phyloP scores from a whole-genome alignment of 2,329 filamentous ascomycete species.

The Colletotrichum sp. region DNA sequence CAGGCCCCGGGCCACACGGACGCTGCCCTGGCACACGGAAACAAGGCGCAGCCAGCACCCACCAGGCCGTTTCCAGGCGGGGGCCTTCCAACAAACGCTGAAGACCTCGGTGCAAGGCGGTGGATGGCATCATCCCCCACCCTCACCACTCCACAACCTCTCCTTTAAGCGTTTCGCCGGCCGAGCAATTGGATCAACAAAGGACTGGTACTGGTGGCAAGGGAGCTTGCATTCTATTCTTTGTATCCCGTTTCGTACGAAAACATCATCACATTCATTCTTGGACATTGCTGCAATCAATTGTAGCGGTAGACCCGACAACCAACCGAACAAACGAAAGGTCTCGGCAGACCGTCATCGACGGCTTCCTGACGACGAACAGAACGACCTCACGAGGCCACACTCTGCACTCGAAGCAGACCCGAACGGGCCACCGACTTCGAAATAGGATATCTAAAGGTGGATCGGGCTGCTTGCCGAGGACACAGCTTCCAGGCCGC shows the following conservation, averaged over 20 bases:
- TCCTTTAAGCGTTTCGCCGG: background rate
- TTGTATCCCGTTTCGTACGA: background rate
- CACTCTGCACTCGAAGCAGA: background rate
- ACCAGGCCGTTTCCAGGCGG: background rate
- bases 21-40: background rate
- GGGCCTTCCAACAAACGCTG: background rate
- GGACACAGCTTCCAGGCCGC: background rate
- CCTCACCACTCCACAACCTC: background rate
- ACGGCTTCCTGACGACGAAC: background rate
- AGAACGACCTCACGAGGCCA: background rate
- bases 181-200: background rate
- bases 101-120: background rate
- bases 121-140: slow-evolving; percentile 2
- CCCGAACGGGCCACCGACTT: background rate
- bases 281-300: background rate
- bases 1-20: background rate
- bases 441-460: background rate
- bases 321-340: background rate
- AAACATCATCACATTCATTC: background rate
- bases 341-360: background rate
- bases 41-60: background rate
- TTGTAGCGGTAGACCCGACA: background rate
- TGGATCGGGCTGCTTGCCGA: background rate
- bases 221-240: background rate
- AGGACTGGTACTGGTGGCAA: background rate